Conservation (phyloP, 108 stramenopile species). For the Ochromonas danica region DNA sequence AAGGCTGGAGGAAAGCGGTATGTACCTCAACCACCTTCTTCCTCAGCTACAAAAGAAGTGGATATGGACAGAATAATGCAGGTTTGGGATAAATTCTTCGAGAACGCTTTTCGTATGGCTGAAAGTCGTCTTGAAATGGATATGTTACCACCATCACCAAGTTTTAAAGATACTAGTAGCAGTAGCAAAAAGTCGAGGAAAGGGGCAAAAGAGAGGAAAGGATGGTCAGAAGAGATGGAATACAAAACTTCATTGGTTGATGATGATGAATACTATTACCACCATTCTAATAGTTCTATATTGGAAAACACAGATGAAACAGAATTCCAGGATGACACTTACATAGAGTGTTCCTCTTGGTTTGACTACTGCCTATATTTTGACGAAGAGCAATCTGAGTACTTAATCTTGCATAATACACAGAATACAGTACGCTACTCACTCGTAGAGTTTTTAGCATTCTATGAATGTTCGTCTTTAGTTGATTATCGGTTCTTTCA, state of each 20-base stretch:
- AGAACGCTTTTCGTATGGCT: not conserved
- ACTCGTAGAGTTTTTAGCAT: not conserved
- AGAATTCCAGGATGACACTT: no score
- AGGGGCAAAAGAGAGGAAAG: not conserved
- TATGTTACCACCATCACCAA: not conserved
- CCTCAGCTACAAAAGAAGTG: not conserved
- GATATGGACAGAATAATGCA: not conserved
- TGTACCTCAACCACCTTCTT: no score
- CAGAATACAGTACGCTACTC: not conserved
- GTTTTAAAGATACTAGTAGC: not conserved
- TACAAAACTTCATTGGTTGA: not conserved
- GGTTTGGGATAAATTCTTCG: not conserved
- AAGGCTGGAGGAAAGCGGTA: no score
- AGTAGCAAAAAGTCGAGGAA: not conserved
- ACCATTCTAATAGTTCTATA: no score
- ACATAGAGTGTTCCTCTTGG: no score
- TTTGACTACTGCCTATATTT: not conserved
- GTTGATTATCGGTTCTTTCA: not conserved
- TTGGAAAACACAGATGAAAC: no score
- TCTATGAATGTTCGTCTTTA: not conserved
- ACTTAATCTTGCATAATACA: not conserved
- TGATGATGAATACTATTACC: not conserved
- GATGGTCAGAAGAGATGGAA: not conserved
- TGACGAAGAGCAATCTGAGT: not conserved
- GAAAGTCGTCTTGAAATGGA: not conserved